Conservation (phyloP, 2,329 filamentous ascomycete species). For the Colletotrichum trifolii region DNA sequence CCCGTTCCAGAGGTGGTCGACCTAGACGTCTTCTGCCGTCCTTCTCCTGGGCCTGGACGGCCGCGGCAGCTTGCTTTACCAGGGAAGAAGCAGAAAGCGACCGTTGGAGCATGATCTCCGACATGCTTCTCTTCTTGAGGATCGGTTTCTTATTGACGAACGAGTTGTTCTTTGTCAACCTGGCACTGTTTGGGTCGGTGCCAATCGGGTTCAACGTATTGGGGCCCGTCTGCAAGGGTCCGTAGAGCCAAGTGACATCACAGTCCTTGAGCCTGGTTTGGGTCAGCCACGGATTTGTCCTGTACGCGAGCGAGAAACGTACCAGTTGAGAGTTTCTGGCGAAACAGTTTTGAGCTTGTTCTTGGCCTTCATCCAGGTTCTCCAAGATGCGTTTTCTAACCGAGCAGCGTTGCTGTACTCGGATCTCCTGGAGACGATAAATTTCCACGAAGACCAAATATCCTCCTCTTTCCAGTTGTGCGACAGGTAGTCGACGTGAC, state of each 20-base stretch:
- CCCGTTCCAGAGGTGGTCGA: slow-evolving; percentile 68
- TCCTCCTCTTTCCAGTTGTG: slow-evolving; percentile 96
- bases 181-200: slow-evolving; percentile 51
- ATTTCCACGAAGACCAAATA: slow-evolving; percentile 97
- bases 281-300: neutral
- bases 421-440: slow-evolving; percentile 83
- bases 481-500: slow-evolving; percentile 95
- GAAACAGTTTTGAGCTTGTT: slow-evolving; percentile 88
- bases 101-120: slow-evolving; percentile 91
- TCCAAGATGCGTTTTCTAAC: slow-evolving; percentile 96
- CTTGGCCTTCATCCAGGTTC: slow-evolving; percentile 95
- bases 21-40: slow-evolving; percentile 59
- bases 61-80: slow-evolving; percentile 87
- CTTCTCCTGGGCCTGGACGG: slow-evolving; percentile 83
- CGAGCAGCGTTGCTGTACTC: slow-evolving; percentile 84
- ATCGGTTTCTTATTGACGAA: slow-evolving; percentile 87
- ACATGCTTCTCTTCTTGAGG: slow-evolving; percentile 95
- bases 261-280: slow-evolving; percentile 87
- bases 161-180: slow-evolving; percentile 67
- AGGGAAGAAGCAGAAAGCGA: slow-evolving; percentile 90
- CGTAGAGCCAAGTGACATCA: slow-evolving; percentile 97
- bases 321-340: slow-evolving; percentile 95
- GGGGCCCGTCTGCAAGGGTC: slow-evolving; percentile 82
- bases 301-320: slow-evolving; percentile 47
- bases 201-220: slow-evolving; percentile 62